A percentile compares a stretch with the other conserved stretches of the same genome.
Evolutionary conservation across 2,329 filamentous ascomycete genomes (phyloP).

Genomic region (Sporothrix pseudoabietina): DNA sequence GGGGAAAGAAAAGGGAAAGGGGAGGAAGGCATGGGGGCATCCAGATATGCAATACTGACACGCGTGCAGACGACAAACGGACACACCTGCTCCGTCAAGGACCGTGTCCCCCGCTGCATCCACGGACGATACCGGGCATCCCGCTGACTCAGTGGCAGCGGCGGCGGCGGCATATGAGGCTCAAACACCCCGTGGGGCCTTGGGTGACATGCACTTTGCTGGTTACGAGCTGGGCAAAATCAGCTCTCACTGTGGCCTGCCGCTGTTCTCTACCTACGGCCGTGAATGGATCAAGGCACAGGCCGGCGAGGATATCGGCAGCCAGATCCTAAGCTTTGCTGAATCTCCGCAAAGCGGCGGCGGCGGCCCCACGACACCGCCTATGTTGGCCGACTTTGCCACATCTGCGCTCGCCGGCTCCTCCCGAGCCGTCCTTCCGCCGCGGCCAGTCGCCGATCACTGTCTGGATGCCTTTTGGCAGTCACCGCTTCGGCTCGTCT

Average conservation of each 20-base stretch:
- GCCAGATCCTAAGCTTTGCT: constrained; percentile 34
- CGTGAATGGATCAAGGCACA: constrained; percentile 52
- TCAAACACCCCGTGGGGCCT: constrained; percentile 23
- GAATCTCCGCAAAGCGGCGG: constrained; percentile 35
- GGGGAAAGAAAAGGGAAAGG: too few relatives aligned
- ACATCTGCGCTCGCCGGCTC: constrained; percentile 2
- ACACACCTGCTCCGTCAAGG: neutral
- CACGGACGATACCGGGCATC: neutral
- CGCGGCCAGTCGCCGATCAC: constrained; percentile 37
- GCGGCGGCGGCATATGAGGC: neutral
- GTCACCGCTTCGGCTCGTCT: neutral
- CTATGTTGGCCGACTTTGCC: constrained; percentile 4
- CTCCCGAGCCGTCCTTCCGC: constrained; percentile 1
- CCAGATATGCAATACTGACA: neutral
- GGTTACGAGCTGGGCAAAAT: constrained; percentile 52
- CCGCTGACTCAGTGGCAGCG: neutral
- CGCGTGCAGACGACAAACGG: neutral
- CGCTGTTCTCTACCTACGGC: constrained; percentile 52
- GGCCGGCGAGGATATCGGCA: constrained; percentile 42
- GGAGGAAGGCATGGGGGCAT: too few relatives aligned
- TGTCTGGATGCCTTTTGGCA: neutral
- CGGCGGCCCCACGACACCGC: neutral
- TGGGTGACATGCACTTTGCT: constrained; percentile 50
- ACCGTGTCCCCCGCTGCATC: neutral
- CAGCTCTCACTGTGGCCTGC: constrained; percentile 52